Percentiles rank a stretch among this genome's conserved stretches.
Evolutionary conservation across 129 eudicot genomes (phyloP).

Genomic region (Deinandra increscens): DNA sequence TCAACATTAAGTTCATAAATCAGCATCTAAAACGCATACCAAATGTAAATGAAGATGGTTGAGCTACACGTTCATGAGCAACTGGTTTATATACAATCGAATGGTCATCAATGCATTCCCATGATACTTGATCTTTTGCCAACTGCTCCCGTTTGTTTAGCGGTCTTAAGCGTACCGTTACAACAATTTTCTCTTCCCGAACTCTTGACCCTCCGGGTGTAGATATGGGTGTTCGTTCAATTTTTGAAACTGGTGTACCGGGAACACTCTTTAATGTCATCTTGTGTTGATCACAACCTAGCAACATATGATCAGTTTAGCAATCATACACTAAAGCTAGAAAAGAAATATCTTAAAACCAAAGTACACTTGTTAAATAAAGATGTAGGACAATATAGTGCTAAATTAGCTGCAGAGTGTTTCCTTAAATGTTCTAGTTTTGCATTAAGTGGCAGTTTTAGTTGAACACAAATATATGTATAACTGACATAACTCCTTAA

Average conservation of each 20-base stretch:
- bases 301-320: background rate
- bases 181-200: conserved; percentile 91
- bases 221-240: conserved; percentile 67
- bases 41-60: conserved; percentile 67
- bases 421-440: background rate
- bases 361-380: background rate
- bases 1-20: background rate
- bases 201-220: conserved; percentile 79
- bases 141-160: conserved; percentile 73
- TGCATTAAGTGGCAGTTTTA: too few relatives aligned
- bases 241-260: conserved; percentile 70
- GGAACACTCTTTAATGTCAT: conserved; percentile 61
- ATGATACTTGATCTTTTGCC: conserved; percentile 70
- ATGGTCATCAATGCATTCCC: conserved; percentile 88
- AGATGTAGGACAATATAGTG: background rate
- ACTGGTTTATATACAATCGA: conserved; percentile 66
- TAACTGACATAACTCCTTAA: too few relatives aligned
- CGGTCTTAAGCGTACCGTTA: conserved; percentile 85
- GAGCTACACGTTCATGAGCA: conserved; percentile 58
- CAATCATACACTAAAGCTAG: background rate
- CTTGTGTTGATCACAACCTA: conserved; percentile 20
- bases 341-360: background rate
- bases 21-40: conserved; percentile 43
- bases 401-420: background rate
- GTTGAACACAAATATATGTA: too few relatives aligned